phyloP scores from a whole-genome alignment of 2,329 filamentous ascomycete species.

The Beauveria scarabaeidicola region DNA sequence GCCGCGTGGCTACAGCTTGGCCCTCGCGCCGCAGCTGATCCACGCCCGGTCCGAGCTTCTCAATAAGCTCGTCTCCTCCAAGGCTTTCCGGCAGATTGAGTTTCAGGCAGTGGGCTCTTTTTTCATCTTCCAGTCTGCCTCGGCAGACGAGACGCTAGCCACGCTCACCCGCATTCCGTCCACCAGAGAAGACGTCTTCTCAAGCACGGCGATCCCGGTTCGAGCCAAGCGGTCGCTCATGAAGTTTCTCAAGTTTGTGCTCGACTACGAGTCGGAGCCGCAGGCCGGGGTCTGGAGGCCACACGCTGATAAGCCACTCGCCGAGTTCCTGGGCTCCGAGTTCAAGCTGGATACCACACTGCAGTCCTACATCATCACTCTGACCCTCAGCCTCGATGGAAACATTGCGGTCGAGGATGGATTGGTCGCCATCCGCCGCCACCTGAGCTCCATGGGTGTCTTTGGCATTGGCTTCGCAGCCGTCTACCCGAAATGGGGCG shows the following conservation, averaged over 20 bases:
- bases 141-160: constrained; percentile 17
- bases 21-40: constrained; percentile 77
- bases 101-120: constrained; percentile 90
- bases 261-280: constrained; percentile 54
- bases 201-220: constrained; percentile 63
- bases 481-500: constrained; percentile 88
- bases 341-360: constrained; percentile 63
- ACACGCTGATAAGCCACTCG: constrained; percentile 46
- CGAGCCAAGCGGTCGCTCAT: constrained; percentile 80
- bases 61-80: constrained; percentile 76
- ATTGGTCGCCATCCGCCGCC: constrained; percentile 63
- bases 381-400: constrained; percentile 65
- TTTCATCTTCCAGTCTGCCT: constrained; percentile 57
- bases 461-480: constrained; percentile 87
- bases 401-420: constrained; percentile 57
- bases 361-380: constrained; percentile 51
- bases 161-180: constrained; percentile 67
- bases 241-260: constrained; percentile 87
- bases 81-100: constrained; percentile 80
- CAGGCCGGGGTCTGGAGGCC: constrained; percentile 51
- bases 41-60: constrained; percentile 76
- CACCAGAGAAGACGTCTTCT: constrained; percentile 86
- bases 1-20: constrained; percentile 71
- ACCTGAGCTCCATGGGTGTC: constrained; percentile 76
- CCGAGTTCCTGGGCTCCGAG: constrained; percentile 48